Base-by-base conservation (phyloP, 805 yeast genomes). In the Brettanomyces naardenensis region DNA sequence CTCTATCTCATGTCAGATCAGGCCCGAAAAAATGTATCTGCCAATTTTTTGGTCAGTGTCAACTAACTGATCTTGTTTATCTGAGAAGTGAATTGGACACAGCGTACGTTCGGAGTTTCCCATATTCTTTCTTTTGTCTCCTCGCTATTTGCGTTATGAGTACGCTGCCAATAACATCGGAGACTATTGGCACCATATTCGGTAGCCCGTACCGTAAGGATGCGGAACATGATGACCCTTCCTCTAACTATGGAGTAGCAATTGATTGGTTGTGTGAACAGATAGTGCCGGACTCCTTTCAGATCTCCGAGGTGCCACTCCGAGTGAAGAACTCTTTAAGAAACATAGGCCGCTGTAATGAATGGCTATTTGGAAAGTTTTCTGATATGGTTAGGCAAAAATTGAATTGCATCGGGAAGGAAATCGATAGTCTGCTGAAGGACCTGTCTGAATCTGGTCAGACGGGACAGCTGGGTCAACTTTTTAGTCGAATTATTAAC, bases 191-290 rank as follows among this genome's bases (percentile, higher is more conserved):
- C n/a, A 20, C n/a, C 20, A 21, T 32, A n/a, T 32, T 32, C n/a
- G 25, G 35, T 5, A 14, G 35, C 15, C 19, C 38, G 11, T 18
- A 28, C 3, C 17, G 6, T 30, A 20, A 30, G 18, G 19, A 15
- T 6, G 13, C 20, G 3, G 19, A 30, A 20, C 35, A 27, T 6
- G 51, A 50, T 4, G 54, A 52, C 32, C 53, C 54, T 5, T 43
- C 51, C 15, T 49, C 58, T 1, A 48, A 53, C 31, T 35, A 33
- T 9, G 44, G 46, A 0, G 31, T 44, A 22, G 34, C 53, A 3
- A 19, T 56, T 13, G 57, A 56, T 28, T 56, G 61, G 61, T 15
- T 43, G 9, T 20, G 32, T 10, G 17, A 28, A 15, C 43, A 43
- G 26, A 31, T 43, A 1, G 20, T 31, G n/a, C 22, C 39, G 4